These are phyloP conservation scores for Trametes meyenii DNA, from an alignment of 768 basidiomycete genomes.

Conservation along the genomic window DNA sequence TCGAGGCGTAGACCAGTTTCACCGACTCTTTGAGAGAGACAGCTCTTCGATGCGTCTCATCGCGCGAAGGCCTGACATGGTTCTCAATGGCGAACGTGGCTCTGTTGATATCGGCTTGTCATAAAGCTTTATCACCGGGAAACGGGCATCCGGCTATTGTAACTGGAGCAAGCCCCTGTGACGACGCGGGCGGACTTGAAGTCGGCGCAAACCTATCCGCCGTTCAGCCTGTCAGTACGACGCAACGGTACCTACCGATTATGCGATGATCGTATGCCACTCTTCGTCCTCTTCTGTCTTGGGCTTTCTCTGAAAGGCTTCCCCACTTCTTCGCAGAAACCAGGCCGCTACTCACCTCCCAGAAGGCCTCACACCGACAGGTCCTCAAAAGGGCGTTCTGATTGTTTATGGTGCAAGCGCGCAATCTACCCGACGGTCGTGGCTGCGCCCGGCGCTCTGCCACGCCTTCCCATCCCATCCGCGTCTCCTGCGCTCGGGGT, in stretches of 20 bases:
- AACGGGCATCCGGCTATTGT: too few relatives aligned
- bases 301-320: not conserved
- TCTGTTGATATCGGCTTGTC: not conserved
- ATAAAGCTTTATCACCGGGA: not conserved
- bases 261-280: slow-evolving; percentile 10
- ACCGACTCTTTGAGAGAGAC: not conserved
- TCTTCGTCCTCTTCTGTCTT: not conserved
- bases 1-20: too few relatives aligned
- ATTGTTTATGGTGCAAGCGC: slow-evolving; percentile 5
- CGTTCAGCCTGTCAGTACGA: not conserved
- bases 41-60: not conserved
- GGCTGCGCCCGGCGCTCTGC: slow-evolving; percentile 3
- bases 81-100: not conserved
- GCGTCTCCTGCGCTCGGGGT: not conserved
- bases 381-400: not conserved
- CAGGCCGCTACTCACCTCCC: not conserved
- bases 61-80: not conserved
- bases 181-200: too few relatives aligned
- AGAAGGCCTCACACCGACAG: not conserved
- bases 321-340: not conserved
- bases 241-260: not conserved
- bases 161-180: too few relatives aligned
- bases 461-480: not conserved
- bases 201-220: not conserved
- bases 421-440: slow-evolving; percentile 18